These are phyloP conservation scores for Salix dunnii DNA, from an alignment of 345 rosid species.

Conservation along the genomic window DNA sequence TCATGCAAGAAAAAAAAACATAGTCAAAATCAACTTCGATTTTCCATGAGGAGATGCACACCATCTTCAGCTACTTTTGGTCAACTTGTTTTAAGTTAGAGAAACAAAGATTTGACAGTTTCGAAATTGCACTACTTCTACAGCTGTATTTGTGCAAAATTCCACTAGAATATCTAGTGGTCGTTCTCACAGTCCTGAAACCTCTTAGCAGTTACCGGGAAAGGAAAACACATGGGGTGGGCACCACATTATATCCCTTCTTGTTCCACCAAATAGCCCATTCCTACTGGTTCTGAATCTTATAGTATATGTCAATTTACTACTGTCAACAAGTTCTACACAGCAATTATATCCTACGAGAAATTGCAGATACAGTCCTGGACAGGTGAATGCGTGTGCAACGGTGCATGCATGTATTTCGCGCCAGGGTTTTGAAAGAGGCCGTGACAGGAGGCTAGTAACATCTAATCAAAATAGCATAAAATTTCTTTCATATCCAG, in stretches of 20 bases:
- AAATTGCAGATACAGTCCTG: background rate
- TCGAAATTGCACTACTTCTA: constrained; percentile 22
- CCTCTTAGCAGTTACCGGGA: constrained; percentile 32
- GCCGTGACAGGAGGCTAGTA: background rate
- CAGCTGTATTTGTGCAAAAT: constrained; percentile 28
- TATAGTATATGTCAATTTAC: background rate
- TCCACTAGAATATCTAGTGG: constrained; percentile 21
- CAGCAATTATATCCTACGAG: background rate
- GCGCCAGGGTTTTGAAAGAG: background rate
- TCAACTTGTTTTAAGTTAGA: constrained; percentile 16
- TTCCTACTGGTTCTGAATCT: constrained; percentile 28
- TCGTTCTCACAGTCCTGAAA: constrained; percentile 28
- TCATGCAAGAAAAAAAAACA: background rate
- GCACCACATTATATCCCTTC: constrained; percentile 16
- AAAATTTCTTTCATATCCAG: background rate
- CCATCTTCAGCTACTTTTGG: constrained; percentile 14
- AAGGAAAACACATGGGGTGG: constrained; percentile 34
- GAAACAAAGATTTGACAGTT: constrained; percentile 33
- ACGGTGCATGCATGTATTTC: background rate
- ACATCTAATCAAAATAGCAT: background rate
- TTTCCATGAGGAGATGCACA: constrained; percentile 8
- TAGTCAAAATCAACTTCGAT: constrained; percentile 3
- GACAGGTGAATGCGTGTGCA: background rate
- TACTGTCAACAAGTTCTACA: background rate
- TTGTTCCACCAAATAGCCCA: constrained; percentile 27